Evolutionary conservation across 345 rosid genomes (phyloP), one percentile per base, ranked within the genome.

Genomic region (Boechera retrofracta): DNA sequence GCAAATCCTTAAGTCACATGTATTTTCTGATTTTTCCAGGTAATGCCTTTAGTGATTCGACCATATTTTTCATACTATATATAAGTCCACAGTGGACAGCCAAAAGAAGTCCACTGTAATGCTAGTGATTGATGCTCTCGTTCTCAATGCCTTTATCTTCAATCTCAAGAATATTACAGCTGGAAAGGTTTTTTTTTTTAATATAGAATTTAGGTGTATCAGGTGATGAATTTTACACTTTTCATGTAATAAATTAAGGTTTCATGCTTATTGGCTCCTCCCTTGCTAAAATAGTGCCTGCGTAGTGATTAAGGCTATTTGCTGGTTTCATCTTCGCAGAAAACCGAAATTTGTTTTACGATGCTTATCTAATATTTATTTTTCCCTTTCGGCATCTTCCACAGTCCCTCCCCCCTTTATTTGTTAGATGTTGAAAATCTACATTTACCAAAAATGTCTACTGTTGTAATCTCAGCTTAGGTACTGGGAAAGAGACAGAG

Each of bases 1-100:
- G 85, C 93, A 95, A 85, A 85, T 95, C 73, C 89, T 95, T 45
- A 95, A 93, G 86, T 95, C 99, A 5, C 98, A 95, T 61, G 96
- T 89, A 42, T 93, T 89, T 79, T 93, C 99, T 53, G 98, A 93
- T 81, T 95, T 95, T 79, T 88, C 98, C 73, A 93, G 99, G 99
- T 95, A 86, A 60, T 62, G 57, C 8, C 48, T 62, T 73, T 18
- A 47, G 18, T 76, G 32, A n/a, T 66, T 52, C 29, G 16, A 56
- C 28, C 36, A 15, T 39, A 56, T 31, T 33, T 36, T 55, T 64
- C 66, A 15, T 64, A 9, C 55, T 29, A 47, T 21, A 54, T 55
- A 21, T 12, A 62, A 58, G 9, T 71, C 41, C 49, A 35, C 36
- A 26, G 21, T 29, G n/a, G 66, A 47, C 47, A 8, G 44, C 52